Evolutionary conservation across 257 asterid species (phyloP), one percentile per base, ranked within the genome.

Genomic region (Solanum pimpinellifolium): DNA sequence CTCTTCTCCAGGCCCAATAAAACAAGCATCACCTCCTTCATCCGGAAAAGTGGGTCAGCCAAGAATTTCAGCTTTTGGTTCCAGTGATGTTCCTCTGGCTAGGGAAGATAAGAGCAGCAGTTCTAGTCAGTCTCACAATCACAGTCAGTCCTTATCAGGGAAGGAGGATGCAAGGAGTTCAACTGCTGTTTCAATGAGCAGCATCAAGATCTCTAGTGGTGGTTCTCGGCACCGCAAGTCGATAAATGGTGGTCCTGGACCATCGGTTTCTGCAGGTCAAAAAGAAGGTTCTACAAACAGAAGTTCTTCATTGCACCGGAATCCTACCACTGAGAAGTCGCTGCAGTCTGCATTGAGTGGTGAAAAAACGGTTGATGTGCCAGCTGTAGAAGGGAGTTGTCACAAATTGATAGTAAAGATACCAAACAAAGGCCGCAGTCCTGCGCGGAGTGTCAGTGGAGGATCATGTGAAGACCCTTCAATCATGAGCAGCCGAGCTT

Each of bases 81-180:
- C 86, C 73, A 23, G 89, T 41, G 93, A 90, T 89, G 90, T 87
- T 56, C 89, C 89, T 87, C 88, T 70, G 65, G 85, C 69, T 42
- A 90, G 89, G 89, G 93, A 91, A 86, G 93, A 92, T 73, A 90
- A 91, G 88, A 90, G 90, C 83, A 91, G 92, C 84, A 89, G 93
- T 87, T 89, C 92, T 56, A 90, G 88, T 86, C 94, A 91, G 86
- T 92, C 92, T 39, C 90, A 91, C 85, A 90, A 83, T 85, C 81
- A 83, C 86, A 82, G 89, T 42, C 92, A 84, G 49, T 78, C 92
- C 5, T 39, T 68, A 46, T 86, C 93, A 1, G 90, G 77, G 9
- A 92, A 91, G 85, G 95, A 92, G 80, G 93, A 90, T 23, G 88
- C 87, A 56, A 91, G 86, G 90, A 89, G 92, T 86, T 86, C 91